Evolutionary conservation across 2,329 filamentous ascomycete species (phyloP).

Genomic region (Aureobasidium leucospermi): DNA sequence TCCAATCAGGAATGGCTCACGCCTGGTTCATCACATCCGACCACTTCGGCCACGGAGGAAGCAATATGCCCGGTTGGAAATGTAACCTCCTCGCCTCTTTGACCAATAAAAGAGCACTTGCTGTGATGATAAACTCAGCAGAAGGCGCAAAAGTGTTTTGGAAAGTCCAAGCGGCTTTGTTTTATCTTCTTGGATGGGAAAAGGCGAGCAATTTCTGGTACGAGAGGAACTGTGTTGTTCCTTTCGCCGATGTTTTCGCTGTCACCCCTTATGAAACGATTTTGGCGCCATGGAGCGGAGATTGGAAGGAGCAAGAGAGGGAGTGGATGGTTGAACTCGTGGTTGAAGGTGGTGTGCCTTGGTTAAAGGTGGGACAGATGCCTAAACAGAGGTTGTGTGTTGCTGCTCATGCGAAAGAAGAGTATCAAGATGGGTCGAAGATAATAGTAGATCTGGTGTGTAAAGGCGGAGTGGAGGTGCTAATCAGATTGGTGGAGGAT

Average conservation of each 20-base stretch:
- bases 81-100: not conserved
- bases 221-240: not conserved
- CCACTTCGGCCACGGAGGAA: not conserved
- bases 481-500: not conserved
- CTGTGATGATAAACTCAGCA: not conserved
- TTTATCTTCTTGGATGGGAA: not conserved
- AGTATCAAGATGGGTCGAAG: not conserved
- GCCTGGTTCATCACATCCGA: slow-evolving; percentile 15
- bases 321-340: not conserved
- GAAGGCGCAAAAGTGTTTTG: not conserved
- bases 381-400: not conserved
- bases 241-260: not conserved
- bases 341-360: not conserved
- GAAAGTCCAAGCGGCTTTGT: not conserved
- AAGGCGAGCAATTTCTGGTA: not conserved
- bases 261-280: too few species aligned
- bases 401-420: not conserved
- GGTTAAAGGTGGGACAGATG: not conserved
- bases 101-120: not conserved
- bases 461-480: not conserved
- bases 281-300: not conserved
- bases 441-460: not conserved
- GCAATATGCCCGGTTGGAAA: not conserved
- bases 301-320: not conserved
- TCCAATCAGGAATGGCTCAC: slow-evolving; percentile 15